Conservation (phyloP, 768 basidiomycete species). For the Russula vinacea region DNA sequence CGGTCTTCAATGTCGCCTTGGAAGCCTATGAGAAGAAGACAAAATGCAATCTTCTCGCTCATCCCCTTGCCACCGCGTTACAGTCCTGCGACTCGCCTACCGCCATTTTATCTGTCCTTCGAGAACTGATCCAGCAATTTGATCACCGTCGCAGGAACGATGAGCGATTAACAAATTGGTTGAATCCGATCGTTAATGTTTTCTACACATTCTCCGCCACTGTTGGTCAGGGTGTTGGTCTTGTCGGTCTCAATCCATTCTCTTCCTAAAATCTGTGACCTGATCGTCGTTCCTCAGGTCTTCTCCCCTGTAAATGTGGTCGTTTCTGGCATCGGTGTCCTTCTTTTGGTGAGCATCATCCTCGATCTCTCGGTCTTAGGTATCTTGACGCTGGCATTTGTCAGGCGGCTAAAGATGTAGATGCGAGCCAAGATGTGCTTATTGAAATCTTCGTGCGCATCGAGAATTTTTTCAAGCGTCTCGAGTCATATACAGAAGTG, state of each 20-base stretch:
- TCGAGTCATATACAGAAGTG: slow-evolving; percentile 3
- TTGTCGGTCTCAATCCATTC: neutral
- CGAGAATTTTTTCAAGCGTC: slow-evolving; percentile 12
- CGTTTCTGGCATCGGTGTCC: slow-evolving; percentile 1
- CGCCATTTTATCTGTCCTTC: neutral
- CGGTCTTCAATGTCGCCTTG: slow-evolving; percentile 4
- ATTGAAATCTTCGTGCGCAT: slow-evolving; percentile 5
- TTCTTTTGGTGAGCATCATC: slow-evolving; percentile 5
- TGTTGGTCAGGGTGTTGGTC: neutral
- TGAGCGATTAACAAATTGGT: slow-evolving; percentile 1
- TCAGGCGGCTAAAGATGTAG: slow-evolving; percentile 9
- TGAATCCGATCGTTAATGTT: slow-evolving; percentile 2
- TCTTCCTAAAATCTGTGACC: neutral
- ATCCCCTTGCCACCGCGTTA: neutral
- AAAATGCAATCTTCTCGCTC: neutral
- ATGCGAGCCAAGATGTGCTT: slow-evolving; percentile 1
- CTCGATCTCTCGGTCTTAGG: neutral
- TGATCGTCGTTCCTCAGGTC: neutral
- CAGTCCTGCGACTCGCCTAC: slow-evolving; percentile 5
- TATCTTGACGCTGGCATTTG: neutral
- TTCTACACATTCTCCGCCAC: neutral
- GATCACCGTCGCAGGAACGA: neutral
- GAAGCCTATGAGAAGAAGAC: slow-evolving; percentile 1
- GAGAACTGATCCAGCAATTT: neutral
- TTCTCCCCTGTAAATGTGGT: neutral